Conservation (phyloP, 768 basidiomycete species). For the Mrakia frigida region DNA sequence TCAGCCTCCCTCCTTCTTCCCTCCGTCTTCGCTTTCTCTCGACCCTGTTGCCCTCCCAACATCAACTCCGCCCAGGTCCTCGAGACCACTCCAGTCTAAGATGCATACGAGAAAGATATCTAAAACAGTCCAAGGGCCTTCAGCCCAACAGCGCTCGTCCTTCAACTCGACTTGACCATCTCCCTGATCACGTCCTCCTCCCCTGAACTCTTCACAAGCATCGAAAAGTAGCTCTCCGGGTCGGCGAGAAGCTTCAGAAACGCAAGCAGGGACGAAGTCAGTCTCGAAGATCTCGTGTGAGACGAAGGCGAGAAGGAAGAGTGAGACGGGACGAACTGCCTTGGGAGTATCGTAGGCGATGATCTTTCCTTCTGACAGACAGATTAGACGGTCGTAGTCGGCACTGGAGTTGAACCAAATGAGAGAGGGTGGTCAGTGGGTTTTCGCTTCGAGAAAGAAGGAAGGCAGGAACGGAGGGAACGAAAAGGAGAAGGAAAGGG, state of each 20-base stretch:
- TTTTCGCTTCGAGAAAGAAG: background rate
- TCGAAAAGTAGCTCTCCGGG: background rate
- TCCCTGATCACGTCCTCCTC: background rate
- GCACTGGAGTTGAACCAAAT: slow-evolving; percentile 49
- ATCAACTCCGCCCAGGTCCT: too few species aligned
- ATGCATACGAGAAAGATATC: too few species aligned
- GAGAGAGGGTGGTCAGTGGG: slow-evolving; percentile 47
- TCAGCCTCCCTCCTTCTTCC: too few species aligned
- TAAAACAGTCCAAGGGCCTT: too few species aligned
- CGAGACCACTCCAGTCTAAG: background rate
- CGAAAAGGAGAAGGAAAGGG: background rate
- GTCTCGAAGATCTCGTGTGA: background rate
- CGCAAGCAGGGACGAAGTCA: background rate
- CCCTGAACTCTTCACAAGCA: background rate
- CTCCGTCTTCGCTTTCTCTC: background rate
- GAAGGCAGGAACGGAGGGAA: too few species aligned
- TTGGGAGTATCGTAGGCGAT: slow-evolving; percentile 72
- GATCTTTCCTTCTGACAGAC: slow-evolving; percentile 62
- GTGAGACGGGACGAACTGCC: slow-evolving; percentile 16
- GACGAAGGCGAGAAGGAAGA: background rate
- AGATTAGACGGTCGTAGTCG: slow-evolving; percentile 59
- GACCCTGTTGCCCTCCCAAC: background rate
- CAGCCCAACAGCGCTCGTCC: too few species aligned
- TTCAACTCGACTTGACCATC: background rate
- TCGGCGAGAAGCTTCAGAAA: background rate